phyloP scores from a whole-genome alignment of 805 yeast genomes.

The Alloascoidea africana region DNA sequence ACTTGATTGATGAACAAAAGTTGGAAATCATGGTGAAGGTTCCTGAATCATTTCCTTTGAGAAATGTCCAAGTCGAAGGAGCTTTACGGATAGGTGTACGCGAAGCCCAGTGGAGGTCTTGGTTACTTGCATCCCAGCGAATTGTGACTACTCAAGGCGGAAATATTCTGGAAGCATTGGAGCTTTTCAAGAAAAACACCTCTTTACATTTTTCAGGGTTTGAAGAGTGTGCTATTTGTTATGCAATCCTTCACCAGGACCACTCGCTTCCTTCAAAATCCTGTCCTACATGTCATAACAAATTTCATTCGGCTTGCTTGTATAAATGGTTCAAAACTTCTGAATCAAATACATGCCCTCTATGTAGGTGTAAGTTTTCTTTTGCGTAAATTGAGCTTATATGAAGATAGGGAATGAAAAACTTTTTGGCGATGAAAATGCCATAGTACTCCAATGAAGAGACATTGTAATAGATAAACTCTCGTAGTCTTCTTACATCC shows the following conservation, averaged over 20 bases:
- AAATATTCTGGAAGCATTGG: slow-evolving; percentile 44
- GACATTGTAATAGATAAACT: too few relatives aligned
- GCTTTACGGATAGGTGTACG: slow-evolving; percentile 74
- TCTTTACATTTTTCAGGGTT: slow-evolving; percentile 81
- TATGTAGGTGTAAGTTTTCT: slow-evolving; percentile 58
- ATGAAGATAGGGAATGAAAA: too few relatives aligned
- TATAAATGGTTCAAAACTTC: slow-evolving; percentile 97
- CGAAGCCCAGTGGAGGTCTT: slow-evolving; percentile 87
- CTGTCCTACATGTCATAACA: slow-evolving; percentile 84
- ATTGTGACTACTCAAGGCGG: slow-evolving; percentile 46
- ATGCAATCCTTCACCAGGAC: slow-evolving; percentile 81
- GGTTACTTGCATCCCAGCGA: slow-evolving; percentile 85
- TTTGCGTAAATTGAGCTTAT: too few relatives aligned
- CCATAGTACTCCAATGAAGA: too few relatives aligned
- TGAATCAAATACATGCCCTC: slow-evolving; percentile 84
- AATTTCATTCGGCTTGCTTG: slow-evolving; percentile 89
- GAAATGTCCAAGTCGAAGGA: slow-evolving; percentile 62
- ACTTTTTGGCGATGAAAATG: too few relatives aligned
- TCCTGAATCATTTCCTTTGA: slow-evolving; percentile 68
- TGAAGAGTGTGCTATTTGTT: slow-evolving; percentile 95
- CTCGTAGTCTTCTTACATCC: too few relatives aligned
- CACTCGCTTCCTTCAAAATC: slow-evolving; percentile 79
- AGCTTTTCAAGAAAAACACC: slow-evolving; percentile 58
- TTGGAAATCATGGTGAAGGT: slow-evolving; percentile 65
- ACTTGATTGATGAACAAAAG: slow-evolving; percentile 74